Evolutionary conservation across 768 basidiomycete species (phyloP), one percentile per base, ranked within the genome.

Genomic region (Lyophyllum shimeji): DNA sequence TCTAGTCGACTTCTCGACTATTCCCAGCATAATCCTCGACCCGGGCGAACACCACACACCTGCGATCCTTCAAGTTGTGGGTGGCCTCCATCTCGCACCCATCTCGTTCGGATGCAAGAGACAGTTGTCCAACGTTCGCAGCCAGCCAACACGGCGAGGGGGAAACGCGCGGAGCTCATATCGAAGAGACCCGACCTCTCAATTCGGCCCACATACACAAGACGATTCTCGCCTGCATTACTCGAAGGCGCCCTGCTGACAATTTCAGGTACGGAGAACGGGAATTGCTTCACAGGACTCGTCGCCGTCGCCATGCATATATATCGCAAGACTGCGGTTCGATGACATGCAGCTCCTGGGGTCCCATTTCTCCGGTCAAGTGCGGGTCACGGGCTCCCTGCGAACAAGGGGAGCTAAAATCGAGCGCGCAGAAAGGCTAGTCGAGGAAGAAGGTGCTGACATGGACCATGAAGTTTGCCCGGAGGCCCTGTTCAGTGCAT

Each of bases 251-350:
- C 7, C 34, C 7, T 37, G 12, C 15, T 13, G 12, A 6, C 94
- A 59, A 99, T 82, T 67, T 98, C 90, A 1, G 92, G 76, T 83
- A 98, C 92, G 47, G 94, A 87, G 59, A 96, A 83, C 0, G 95
- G 93, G 59, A 98, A 88, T 46, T 89, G 91, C 64, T 94, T 87
- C 39, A 98, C 79, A 1, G 88, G 83, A 48, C 80, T 81, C 13
- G 78, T 78, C 1, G 86, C 84, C 0, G 83, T 81, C 7, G 84
- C 73, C 74, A 93, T 86, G 56, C 85, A 69, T 90, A 98, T 61
- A 98, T 91, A 65, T 93, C 89, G 5, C 96, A 96, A 5, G 90
- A 88, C 76, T 95, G 90, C 0, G 96, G 96, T 65, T 98, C 96
- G 50, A 98, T 90, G 57, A 98, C 87, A 72, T 96, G 98, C 44